phyloP scores from a whole-genome alignment of 495 filamentous ascomycete species.

The Aspergillus diversus region DNA sequence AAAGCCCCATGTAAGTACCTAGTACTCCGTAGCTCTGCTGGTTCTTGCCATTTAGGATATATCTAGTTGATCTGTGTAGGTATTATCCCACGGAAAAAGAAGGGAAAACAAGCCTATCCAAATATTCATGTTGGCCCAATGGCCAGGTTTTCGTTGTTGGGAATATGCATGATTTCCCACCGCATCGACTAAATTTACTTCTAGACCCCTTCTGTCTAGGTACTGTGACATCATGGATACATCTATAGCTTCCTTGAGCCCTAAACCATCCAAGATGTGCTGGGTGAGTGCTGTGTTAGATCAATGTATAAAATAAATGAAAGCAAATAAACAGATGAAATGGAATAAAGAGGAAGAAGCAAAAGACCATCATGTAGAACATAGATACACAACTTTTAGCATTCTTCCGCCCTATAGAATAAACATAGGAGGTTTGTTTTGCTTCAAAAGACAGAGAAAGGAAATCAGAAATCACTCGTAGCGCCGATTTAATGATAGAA shows the following conservation, averaged over 20 bases:
- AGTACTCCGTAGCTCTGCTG: neutral
- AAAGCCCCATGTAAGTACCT: neutral
- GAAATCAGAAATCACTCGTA: neutral
- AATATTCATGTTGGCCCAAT: neutral
- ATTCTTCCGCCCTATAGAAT: neutral
- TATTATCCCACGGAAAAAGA: neutral
- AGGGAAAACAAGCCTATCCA: neutral
- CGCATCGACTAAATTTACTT: too few species aligned
- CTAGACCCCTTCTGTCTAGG: too few species aligned
- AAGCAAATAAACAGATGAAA: neutral
- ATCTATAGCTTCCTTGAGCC: too few species aligned
- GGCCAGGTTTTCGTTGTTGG: neutral
- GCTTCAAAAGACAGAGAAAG: neutral
- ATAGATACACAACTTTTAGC: neutral
- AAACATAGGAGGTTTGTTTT: slow-evolving; percentile 5
- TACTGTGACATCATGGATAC: too few species aligned
- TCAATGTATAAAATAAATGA: neutral
- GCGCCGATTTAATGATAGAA: slow-evolving; percentile 12
- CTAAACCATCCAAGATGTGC: too few species aligned
- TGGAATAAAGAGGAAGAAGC: too few species aligned
- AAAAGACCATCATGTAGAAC: neutral
- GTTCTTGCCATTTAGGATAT: neutral
- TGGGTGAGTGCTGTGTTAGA: too few species aligned
- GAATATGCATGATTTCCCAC: neutral
- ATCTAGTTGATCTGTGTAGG: slow-evolving; percentile 1